Base-by-base conservation (phyloP, 2,329 filamentous ascomycete genomes). In the Penicillium sp. region DNA sequence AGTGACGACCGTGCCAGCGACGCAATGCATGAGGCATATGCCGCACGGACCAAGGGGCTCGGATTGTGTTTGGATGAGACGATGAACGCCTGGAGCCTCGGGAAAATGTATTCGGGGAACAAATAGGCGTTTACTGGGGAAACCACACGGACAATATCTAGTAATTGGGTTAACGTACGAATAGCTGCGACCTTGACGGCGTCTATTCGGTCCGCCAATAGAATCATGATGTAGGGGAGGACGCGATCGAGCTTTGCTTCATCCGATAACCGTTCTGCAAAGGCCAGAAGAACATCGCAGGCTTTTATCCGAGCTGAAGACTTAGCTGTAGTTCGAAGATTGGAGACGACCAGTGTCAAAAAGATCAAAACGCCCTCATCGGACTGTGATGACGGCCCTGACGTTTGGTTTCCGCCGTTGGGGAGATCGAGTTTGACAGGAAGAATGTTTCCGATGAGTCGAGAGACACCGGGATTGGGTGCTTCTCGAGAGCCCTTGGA, bases 281-380 rank as follows among this genome's bases (percentile, higher is more conserved):
- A 96, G 2, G 92, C 92, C 43, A 98, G 74, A 42, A 98, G 78
- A 35, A 98, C 79, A 67, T 98, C 93, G 64, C 93, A 95, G 1
- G 89, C 93, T 60, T 89, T 84, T 37, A 96, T 78, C 58, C 89
- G 86, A 24, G 92, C 89, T n/a, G 89, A 86, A 3, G 91, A 83
- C 59, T 92, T 85, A 4, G 90, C 89, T 12, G 92, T 95, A 52
- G 91, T 95, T 54, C 93, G 82, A 57, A 98, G 72, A 18, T 89
- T 95, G 1, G 92, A 88, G 6, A 91, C 90, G 29, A 98, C 82
- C 31, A 97, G 78, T 0, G 89, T 92, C 40, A 98, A 72, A 57
- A 98, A 95, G 29, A 98, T 89, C 32, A 98, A 76, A 3, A 92
- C 95, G 0, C 93, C 93, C 63, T 97, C 92, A 65, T 96, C 90